Conservation (phyloP, 306 rosid species). For the Quillaja saponaria region DNA sequence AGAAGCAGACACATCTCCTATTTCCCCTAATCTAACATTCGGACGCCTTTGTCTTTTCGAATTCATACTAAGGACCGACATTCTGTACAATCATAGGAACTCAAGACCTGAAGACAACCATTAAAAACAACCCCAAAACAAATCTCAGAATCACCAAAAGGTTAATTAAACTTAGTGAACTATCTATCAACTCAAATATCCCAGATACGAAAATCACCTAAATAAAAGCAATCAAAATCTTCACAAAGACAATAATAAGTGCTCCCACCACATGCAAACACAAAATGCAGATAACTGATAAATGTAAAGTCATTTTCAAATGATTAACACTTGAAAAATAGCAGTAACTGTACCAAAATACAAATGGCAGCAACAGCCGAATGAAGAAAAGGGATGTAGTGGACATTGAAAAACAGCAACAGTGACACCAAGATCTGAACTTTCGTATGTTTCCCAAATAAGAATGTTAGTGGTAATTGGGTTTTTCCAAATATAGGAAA, state of each 20-base stretch:
- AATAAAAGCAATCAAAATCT: background rate
- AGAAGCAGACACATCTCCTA: conserved; percentile 46
- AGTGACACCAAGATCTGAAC: background rate
- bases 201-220: background rate
- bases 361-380: too few species aligned
- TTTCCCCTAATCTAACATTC: conserved; percentile 49
- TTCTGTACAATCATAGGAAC: conserved; percentile 13
- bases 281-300: background rate
- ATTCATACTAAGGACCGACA: conserved; percentile 38
- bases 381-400: background rate
- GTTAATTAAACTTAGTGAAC: background rate
- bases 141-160: background rate
- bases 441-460: conserved; percentile 2
- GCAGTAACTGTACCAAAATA: too few species aligned
- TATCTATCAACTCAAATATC: background rate
- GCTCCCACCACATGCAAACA: background rate
- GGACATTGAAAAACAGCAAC: conserved; percentile 4
- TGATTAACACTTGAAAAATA: background rate
- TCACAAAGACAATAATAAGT: background rate
- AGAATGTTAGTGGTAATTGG: background rate
- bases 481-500: background rate
- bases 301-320: background rate
- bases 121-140: conserved; percentile 2
- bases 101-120: conserved; percentile 29
- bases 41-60: conserved; percentile 50